Percentiles rank a stretch among this genome's conserved stretches.
Evolutionary conservation across 2,329 filamentous ascomycete species (phyloP).

Genomic region (Emmonsia crescens): DNA sequence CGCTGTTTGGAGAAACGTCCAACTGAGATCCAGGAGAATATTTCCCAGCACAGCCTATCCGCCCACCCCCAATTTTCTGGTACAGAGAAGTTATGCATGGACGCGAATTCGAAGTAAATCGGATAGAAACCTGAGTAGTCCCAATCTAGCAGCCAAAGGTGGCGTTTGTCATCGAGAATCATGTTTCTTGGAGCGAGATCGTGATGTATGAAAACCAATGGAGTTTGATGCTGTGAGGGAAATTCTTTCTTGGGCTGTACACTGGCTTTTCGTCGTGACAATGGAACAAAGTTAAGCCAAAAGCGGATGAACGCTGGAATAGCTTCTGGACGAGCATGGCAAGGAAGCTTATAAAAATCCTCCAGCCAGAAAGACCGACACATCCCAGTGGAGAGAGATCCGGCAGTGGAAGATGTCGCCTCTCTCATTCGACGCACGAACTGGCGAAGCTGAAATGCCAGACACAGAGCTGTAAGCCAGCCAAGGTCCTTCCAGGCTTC

Average conservation of each 20-base stretch:
- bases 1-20: neutral
- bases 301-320: conserved; percentile 15
- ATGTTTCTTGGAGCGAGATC: conserved; percentile 24
- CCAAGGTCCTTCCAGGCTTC: conserved; percentile 13
- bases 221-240: conserved; percentile 12
- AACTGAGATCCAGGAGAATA: conserved; percentile 4
- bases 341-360: conserved; percentile 15
- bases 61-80: neutral
- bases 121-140: conserved; percentile 11
- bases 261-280: neutral
- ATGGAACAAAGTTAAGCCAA: conserved; percentile 15
- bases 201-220: conserved; percentile 25
- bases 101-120: conserved; percentile 9
- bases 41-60: neutral
- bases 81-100: conserved; percentile 11
- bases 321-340: conserved; percentile 10
- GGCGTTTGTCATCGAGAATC: conserved; percentile 16
- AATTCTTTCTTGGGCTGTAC: neutral
- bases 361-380: conserved; percentile 16
- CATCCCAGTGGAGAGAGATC: conserved; percentile 11
- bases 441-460: conserved; percentile 16
- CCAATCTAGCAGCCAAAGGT: conserved; percentile 12
- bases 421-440: conserved; percentile 13
- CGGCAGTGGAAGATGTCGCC: conserved; percentile 15
- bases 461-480: conserved; percentile 14